phyloP scores from a whole-genome alignment of 345 rosid genomes.

The Brassica carinata region DNA sequence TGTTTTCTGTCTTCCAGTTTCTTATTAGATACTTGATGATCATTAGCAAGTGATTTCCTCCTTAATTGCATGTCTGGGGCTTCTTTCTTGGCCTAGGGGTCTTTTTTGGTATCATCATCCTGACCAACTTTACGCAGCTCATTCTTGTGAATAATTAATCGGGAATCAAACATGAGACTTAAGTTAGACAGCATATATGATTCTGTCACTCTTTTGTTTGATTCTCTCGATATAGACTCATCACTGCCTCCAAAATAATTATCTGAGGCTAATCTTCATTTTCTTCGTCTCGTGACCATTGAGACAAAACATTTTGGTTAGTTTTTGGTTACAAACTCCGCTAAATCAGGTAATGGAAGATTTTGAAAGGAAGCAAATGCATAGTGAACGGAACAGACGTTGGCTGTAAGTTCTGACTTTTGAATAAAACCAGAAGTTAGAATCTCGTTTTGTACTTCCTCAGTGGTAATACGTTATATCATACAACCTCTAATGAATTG shows the following conservation, averaged over 20 bases:
- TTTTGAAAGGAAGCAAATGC: slow-evolving; percentile 13
- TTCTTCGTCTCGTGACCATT: background rate
- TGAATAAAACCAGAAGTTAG: slow-evolving; percentile 6
- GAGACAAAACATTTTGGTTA: background rate
- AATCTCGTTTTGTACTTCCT: background rate
- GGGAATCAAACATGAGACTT: background rate
- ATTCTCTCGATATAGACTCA: background rate
- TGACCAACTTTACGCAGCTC: background rate
- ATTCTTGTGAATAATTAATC: background rate
- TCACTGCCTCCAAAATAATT: background rate
- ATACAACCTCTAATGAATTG: background rate
- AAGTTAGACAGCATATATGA: background rate
- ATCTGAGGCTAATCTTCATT: background rate
- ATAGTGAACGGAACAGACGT: slow-evolving; percentile 13
- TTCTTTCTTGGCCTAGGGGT: background rate
- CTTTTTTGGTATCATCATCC: background rate
- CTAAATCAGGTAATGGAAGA: background rate
- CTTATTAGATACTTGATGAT: background rate
- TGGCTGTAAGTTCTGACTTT: slow-evolving; percentile 22
- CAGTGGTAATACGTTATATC: background rate
- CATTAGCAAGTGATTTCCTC: slow-evolving; percentile 8
- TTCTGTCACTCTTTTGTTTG: background rate
- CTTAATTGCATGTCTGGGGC: background rate
- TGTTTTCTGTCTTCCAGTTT: slow-evolving; percentile 7
- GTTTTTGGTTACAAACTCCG: slow-evolving; percentile 4